Percentiles rank a stretch among this genome's conserved stretches.
Evolutionary conservation across 2,329 filamentous ascomycete genomes (phyloP).

Genomic region (Ophiostoma sp.): DNA sequence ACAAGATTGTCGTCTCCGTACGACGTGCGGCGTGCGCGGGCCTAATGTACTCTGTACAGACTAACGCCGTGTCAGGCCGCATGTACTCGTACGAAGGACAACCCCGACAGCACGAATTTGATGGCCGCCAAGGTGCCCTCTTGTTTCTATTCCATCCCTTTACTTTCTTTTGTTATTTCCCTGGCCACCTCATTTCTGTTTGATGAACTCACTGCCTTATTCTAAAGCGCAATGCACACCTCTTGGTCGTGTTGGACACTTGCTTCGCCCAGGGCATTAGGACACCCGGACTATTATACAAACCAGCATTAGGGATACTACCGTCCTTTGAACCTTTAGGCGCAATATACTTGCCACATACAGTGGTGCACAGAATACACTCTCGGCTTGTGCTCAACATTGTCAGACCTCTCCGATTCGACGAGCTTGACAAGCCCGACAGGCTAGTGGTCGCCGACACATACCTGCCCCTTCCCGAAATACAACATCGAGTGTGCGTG

Average conservation of each 20-base stretch:
- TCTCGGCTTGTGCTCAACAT: neutral
- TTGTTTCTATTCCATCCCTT: neutral
- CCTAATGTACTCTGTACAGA: neutral
- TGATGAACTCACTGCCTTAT: neutral
- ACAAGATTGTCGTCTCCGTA: neutral
- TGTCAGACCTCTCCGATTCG: neutral
- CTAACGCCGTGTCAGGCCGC: too few species aligned
- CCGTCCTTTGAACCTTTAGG: neutral
- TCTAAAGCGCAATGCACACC: neutral
- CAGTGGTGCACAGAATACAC: neutral
- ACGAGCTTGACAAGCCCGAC: neutral
- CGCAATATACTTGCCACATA: neutral
- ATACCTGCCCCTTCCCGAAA: neutral
- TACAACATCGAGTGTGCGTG: neutral
- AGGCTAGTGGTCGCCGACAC: slow-evolving; percentile 8
- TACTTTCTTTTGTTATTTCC: neutral
- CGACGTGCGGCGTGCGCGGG: neutral
- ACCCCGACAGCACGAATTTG: neutral
- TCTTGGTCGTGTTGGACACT: neutral
- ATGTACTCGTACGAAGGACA: neutral
- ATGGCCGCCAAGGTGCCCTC: neutral
- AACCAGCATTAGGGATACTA: too few species aligned
- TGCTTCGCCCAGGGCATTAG: too few species aligned
- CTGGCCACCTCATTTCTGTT: neutral
- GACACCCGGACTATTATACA: too few species aligned